Conservation (phyloP, 129 eudicot genomes). For the Escallonia rubra region DNA sequence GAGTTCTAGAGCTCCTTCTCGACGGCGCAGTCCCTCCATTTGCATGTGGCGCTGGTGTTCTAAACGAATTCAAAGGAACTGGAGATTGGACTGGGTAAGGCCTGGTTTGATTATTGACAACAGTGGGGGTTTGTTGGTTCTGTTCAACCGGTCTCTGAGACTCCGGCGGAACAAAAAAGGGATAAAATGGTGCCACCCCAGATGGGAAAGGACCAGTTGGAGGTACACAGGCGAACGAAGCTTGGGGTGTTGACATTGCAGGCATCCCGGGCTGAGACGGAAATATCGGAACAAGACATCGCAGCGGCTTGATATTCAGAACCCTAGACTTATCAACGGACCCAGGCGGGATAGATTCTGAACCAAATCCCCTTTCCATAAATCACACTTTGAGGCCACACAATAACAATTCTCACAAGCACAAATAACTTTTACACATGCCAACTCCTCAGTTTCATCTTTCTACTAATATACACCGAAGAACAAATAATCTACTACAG, state of each 20-base stretch:
- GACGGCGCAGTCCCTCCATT: constrained; percentile 50
- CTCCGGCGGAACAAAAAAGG: constrained; percentile 34
- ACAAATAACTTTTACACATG: not conserved
- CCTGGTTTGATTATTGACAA: constrained; percentile 11
- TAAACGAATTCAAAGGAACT: constrained; percentile 52
- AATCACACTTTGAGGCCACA: constrained; percentile 9
- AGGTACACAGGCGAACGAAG: constrained; percentile 49
- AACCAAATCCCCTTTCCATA: constrained; percentile 54
- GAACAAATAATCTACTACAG: not conserved
- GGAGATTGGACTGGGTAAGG: constrained; percentile 50
- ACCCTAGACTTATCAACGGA: constrained; percentile 57
- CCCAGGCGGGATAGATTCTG: constrained; percentile 35
- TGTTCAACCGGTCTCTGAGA: constrained; percentile 17
- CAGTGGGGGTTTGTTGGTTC: constrained; percentile 7
- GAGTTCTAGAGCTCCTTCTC: constrained; percentile 22
- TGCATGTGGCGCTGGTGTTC: constrained; percentile 37
- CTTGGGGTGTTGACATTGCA: constrained; percentile 33
- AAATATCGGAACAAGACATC: constrained; percentile 70
- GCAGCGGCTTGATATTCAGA: constrained; percentile 60
- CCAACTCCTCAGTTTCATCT: not conserved
- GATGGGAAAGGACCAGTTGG: constrained; percentile 85
- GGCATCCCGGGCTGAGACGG: constrained; percentile 41
- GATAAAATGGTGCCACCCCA: constrained; percentile 66
- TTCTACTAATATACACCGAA: not conserved
- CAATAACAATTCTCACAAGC: constrained; percentile 5